Base-by-base conservation (phyloP, 139 green algal species). In the Chlamydomonas sphaeroides region DNA sequence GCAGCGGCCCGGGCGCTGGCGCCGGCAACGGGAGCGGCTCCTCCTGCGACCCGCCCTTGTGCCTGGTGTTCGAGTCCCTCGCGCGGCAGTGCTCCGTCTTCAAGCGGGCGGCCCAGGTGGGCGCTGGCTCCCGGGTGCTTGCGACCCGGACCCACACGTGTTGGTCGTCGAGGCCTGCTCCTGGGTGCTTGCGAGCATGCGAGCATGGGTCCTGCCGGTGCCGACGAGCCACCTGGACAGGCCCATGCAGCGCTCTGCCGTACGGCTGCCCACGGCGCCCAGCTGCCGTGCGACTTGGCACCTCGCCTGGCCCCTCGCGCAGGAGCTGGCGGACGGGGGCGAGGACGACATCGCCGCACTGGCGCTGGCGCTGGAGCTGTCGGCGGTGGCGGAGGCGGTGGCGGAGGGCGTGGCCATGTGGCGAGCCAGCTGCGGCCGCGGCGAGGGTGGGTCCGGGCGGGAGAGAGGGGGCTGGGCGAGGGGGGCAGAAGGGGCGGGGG, bases 281-380 rank as follows among this genome's bases (percentile, higher is more conserved):
- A n/a, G n/a, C n/a, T n/a, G n/a, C n/a, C n/a, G n/a, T n/a, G n/a
- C n/a, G n/a, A n/a, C n/a, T n/a, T n/a, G n/a, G n/a, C n/a, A n/a
- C n/a, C n/a, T n/a, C n/a, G n/a, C n/a, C n/a, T n/a, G n/a, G n/a
- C 45, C 45, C 45, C 45, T 53, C 30, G 30, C 61, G 39, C 56
- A 75, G 77, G 65, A 84, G 28, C 65, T 84, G 77, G 77, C 65
- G 23, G 77, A 84, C n/a, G 76, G 76, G 33, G 63, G 21, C 33
- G 77, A 39, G 25, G 77, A 75, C 45, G 77, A 75, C 77, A 84
- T 75, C 14, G 62, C 77, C n/a, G 77, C 77, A 2, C 51, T 84
- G 65, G 65, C 65, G 0, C 65, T 84, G 35, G 63, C 77, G 25
- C 65, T 84, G 77, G 77, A 84, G 63, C 65, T 84, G 62, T 65